Evolutionary conservation across 345 rosid genomes (phyloP).

Genomic region (Brassica cretica): DNA sequence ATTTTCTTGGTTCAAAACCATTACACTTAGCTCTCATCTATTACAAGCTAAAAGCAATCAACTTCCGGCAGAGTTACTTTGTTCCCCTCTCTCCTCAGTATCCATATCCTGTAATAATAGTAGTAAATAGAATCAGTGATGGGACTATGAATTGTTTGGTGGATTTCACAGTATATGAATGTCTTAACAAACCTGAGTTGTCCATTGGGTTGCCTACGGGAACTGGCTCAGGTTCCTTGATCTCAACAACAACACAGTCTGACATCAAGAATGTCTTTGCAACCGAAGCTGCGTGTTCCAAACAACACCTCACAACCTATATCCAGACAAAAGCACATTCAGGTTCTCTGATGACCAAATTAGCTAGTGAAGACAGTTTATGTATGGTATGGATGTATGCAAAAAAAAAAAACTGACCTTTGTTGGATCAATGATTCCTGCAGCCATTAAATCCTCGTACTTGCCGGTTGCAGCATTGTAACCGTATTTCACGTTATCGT

Average conservation of each 20-base stretch:
- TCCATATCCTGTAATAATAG: slow-evolving; percentile 41
- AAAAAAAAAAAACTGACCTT: slow-evolving; percentile 48
- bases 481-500: slow-evolving; percentile 65
- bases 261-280: slow-evolving; percentile 99
- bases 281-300: slow-evolving; percentile 96
- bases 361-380: not conserved
- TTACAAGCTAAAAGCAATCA: slow-evolving; percentile 21
- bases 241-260: slow-evolving; percentile 95
- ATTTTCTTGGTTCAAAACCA: slow-evolving; percentile 39
- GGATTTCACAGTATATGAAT: not conserved
- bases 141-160: not conserved
- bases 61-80: not conserved
- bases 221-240: slow-evolving; percentile 83
- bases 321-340: not conserved
- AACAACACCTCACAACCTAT: slow-evolving; percentile 97
- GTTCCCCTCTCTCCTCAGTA: slow-evolving; percentile 40
- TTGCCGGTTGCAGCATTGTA: slow-evolving; percentile 96
- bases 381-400: not conserved
- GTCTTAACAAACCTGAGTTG: slow-evolving; percentile 67
- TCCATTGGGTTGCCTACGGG: slow-evolving; percentile 93
- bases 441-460: slow-evolving; percentile 94
- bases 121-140: slow-evolving; percentile 5
- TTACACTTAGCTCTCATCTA: slow-evolving; percentile 23
- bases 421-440: slow-evolving; percentile 97
- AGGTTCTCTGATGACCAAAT: not conserved